These are phyloP conservation scores for Acidomyces sp. DNA, from an alignment of 495 filamentous ascomycete genomes.

Conservation along the genomic window DNA sequence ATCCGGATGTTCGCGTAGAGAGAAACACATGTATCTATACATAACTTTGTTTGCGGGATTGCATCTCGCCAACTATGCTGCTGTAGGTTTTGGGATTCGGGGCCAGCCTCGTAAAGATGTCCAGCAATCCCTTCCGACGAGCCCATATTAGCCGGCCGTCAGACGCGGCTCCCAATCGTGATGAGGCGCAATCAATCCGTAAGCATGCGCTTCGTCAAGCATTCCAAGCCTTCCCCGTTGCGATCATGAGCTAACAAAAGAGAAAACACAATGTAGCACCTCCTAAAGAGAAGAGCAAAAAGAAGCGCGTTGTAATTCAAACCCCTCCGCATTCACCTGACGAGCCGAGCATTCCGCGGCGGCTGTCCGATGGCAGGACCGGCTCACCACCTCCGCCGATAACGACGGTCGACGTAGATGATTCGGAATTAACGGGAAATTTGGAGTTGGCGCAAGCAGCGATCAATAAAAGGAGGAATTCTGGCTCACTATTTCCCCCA, in stretches of 20 bases:
- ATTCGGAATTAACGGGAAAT: slow-evolving; percentile 7
- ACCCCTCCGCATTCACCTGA: slow-evolving; percentile 18
- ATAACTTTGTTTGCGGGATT: too few relatives aligned
- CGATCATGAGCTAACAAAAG: neutral
- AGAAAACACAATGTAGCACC: neutral
- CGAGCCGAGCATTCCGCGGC: slow-evolving; percentile 10
- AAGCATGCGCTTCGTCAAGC: neutral
- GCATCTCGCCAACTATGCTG: too few relatives aligned
- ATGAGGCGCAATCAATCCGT: slow-evolving; percentile 2
- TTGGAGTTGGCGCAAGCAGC: slow-evolving; percentile 15
- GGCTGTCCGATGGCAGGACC: slow-evolving; percentile 4
- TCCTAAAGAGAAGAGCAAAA: slow-evolving; percentile 13
- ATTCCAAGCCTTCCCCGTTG: neutral
- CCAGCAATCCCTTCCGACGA: slow-evolving; percentile 29
- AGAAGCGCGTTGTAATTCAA: slow-evolving; percentile 17
- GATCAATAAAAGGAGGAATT: slow-evolving; percentile 16
- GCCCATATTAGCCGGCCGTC: slow-evolving; percentile 5
- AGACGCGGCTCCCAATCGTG: slow-evolving; percentile 1
- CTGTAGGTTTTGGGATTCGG: too few relatives aligned
- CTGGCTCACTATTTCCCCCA: slow-evolving; percentile 1
- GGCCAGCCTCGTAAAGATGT: too few relatives aligned
- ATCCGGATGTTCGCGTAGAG: too few relatives aligned
- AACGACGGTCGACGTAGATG: slow-evolving; percentile 2
- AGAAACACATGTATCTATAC: too few relatives aligned
- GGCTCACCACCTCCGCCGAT: slow-evolving; percentile 9